Conservation (phyloP, 1,284 basidiomycete genomes). For the Malassezia slooffiae region DNA sequence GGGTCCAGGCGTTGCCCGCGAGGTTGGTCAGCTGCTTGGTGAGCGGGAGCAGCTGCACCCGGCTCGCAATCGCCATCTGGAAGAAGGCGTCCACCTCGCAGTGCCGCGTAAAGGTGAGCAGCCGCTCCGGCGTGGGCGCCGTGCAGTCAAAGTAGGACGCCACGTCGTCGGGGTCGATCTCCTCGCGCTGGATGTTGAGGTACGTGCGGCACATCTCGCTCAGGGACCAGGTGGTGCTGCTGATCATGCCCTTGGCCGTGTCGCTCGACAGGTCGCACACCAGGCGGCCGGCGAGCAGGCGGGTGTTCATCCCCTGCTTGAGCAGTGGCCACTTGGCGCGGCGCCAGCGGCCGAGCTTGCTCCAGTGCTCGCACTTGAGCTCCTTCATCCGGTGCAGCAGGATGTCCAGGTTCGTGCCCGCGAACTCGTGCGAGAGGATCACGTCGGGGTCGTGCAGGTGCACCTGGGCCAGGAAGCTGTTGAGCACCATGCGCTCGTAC, state of each 20-base stretch:
- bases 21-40: constrained; percentile 90
- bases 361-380: constrained; percentile 65
- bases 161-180: constrained; percentile 87
- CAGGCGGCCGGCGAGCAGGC: constrained; percentile 72
- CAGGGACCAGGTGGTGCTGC: constrained; percentile 79
- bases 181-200: constrained; percentile 56
- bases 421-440: constrained; percentile 86
- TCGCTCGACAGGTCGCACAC: constrained; percentile 88
- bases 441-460: constrained; percentile 86
- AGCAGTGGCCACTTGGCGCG: constrained; percentile 73
- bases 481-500: constrained; percentile 71
- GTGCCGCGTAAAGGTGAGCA: constrained; percentile 79
- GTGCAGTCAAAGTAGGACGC: constrained; percentile 77
- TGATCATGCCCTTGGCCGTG: constrained; percentile 70
- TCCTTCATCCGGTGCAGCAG: constrained; percentile 83
- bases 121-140: constrained; percentile 62
- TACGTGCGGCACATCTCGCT: constrained; percentile 76
- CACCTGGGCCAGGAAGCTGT: constrained; percentile 67
- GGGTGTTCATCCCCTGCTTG: constrained; percentile 61
- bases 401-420: constrained; percentile 81
- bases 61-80: constrained; percentile 84
- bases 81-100: constrained; percentile 89
- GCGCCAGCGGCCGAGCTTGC: constrained; percentile 81
- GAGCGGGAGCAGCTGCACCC: constrained; percentile 77
- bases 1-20: constrained; percentile 86